These are phyloP conservation scores for Starmerella stellata DNA, from an alignment of 805 yeast species.

Conservation along the genomic window DNA sequence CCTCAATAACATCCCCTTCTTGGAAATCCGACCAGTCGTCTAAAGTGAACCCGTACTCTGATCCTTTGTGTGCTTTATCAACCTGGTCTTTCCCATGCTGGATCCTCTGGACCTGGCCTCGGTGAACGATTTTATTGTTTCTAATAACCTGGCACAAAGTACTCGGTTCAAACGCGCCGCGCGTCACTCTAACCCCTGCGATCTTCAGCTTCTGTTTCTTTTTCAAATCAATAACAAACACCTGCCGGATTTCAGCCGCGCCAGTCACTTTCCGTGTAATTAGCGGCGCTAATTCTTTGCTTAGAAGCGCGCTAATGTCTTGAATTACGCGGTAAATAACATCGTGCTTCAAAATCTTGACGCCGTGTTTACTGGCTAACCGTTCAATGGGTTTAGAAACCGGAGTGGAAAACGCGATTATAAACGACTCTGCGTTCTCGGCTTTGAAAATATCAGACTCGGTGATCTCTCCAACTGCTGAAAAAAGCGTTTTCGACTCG, in stretches of 20 bases:
- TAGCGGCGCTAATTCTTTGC: conserved; percentile 43
- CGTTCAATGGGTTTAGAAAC: conserved; percentile 44
- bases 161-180: conserved; percentile 49
- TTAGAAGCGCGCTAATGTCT: conserved; percentile 50
- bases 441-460: conserved; percentile 54
- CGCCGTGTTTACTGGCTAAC: conserved; percentile 39
- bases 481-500: conserved; percentile 43
- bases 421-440: conserved; percentile 47
- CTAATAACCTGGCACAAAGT: conserved; percentile 41
- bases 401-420: conserved; percentile 61
- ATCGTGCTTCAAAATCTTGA: conserved; percentile 45
- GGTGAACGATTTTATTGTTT: conserved; percentile 29
- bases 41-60: conserved; percentile 76
- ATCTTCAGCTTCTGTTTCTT: conserved; percentile 31
- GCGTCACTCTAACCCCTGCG: conserved; percentile 73
- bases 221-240: conserved; percentile 51
- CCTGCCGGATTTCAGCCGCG: conserved; percentile 48
- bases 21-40: conserved; percentile 46
- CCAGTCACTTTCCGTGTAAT: conserved; percentile 49
- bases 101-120: conserved; percentile 52
- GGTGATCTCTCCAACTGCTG: conserved; percentile 62
- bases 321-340: conserved; percentile 81
- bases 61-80: conserved; percentile 58
- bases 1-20: conserved; percentile 60
- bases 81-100: conserved; percentile 72